Conservation (phyloP, 345 rosid species). For the Brassica juncea region DNA sequence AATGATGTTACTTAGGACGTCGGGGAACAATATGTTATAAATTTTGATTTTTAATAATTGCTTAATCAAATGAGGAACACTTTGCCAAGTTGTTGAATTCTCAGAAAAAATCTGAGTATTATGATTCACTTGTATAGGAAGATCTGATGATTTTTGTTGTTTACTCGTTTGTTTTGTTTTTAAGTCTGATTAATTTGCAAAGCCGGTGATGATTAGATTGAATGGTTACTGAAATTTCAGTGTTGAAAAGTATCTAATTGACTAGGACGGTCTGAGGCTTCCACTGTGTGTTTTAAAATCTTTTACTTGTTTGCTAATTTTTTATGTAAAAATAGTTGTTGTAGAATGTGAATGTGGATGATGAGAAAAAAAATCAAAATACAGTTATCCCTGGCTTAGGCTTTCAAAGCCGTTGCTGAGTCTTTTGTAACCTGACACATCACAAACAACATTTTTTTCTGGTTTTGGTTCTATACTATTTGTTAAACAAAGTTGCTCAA, state of each 20-base stretch:
- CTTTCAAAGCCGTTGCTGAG: slow-evolving; percentile 32
- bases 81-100: slow-evolving; percentile 34
- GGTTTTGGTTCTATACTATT: too few relatives aligned
- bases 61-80: slow-evolving; percentile 24
- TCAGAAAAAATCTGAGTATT: not conserved
- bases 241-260: slow-evolving; percentile 40
- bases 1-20: slow-evolving; percentile 39
- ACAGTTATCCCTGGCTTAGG: slow-evolving; percentile 48
- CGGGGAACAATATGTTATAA: slow-evolving; percentile 33
- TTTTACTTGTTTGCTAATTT: not conserved
- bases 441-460: not conserved
- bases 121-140: slow-evolving; percentile 38
- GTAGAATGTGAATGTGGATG: slow-evolving; percentile 7
- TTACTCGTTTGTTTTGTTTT: not conserved
- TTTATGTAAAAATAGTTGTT: not conserved
- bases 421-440: slow-evolving; percentile 37
- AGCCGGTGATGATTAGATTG: slow-evolving; percentile 41
- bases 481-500: too few relatives aligned
- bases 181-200: not conserved
- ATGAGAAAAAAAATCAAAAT: slow-evolving; percentile 38
- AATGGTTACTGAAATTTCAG: slow-evolving; percentile 35
- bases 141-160: slow-evolving; percentile 24
- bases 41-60: not conserved
- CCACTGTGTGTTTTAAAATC: accelerated
- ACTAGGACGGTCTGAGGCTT: slow-evolving; percentile 49